A percentile compares a stretch with the other conserved stretches of the same genome.
Conservation (phyloP, 2,329 filamentous ascomycete genomes). For the Ophiostoma angusticollis region DNA sequence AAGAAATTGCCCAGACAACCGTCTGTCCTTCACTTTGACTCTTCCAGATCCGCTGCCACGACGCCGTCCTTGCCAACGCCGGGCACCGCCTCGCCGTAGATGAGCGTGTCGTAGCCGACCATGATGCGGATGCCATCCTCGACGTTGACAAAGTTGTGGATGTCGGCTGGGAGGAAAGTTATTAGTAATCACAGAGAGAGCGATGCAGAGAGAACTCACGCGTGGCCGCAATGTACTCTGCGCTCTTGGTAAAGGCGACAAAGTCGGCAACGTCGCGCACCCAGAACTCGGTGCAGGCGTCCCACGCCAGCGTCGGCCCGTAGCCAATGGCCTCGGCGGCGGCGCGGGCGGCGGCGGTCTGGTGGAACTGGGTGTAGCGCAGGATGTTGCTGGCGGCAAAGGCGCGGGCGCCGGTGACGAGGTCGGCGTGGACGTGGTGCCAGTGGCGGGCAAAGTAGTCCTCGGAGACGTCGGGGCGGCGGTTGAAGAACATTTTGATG, state of each 20-base stretch:
- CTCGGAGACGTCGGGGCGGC: background rate
- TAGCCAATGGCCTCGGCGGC: conserved; percentile 1
- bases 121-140: background rate
- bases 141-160: background rate
- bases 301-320: background rate
- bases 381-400: background rate
- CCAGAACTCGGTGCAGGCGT: conserved; percentile 1
- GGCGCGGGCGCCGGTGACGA: background rate
- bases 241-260: background rate
- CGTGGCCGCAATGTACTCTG: background rate
- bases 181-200: too few relatives aligned
- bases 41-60: background rate
- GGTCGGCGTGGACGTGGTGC: background rate
- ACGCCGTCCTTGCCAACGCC: background rate
- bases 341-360: background rate
- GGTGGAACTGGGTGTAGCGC: conserved; percentile 1
- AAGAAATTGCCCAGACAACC: too few relatives aligned
- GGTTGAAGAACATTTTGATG: background rate
- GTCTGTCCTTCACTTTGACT: too few relatives aligned
- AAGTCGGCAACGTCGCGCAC: background rate
- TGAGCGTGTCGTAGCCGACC: background rate
- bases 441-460: background rate
- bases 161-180: background rate
- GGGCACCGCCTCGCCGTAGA: background rate
- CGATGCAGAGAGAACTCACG: background rate